These are phyloP conservation scores for Plasmopara muralis DNA, from an alignment of 352 stramenopile species.

Conservation along the genomic window DNA sequence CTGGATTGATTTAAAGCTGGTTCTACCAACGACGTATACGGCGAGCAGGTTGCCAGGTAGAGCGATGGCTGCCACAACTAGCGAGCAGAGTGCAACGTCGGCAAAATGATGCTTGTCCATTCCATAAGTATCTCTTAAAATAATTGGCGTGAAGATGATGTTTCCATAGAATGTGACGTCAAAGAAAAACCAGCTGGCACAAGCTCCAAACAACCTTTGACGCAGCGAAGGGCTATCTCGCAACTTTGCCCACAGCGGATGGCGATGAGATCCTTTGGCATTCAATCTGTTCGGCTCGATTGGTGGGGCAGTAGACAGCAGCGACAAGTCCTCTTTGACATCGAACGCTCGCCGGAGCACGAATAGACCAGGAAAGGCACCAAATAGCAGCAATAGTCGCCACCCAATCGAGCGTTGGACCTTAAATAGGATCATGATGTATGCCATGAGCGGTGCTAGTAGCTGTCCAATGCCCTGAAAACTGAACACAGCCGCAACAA, in stretches of 20 bases:
- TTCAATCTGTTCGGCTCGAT: conserved; percentile 14
- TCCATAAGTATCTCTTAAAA: conserved; percentile 63
- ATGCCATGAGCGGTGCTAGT: conserved; percentile 49
- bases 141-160: conserved; percentile 81
- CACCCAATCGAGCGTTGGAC: conserved; percentile 33
- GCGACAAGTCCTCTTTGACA: conserved; percentile 28
- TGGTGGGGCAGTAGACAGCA: conserved; percentile 9
- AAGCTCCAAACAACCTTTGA: conserved; percentile 66
- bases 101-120: conserved; percentile 50
- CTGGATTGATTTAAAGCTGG: conserved; percentile 78
- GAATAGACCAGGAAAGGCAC: conserved; percentile 51
- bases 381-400: conserved; percentile 46
- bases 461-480: conserved; percentile 62
- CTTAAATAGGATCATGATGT: conserved; percentile 42
- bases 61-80: conserved; percentile 63
- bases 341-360: conserved; percentile 49
- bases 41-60: conserved; percentile 68
- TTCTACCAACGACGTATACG: conserved; percentile 48
- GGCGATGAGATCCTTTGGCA: conserved; percentile 14
- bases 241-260: conserved; percentile 31
- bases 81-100: conserved; percentile 53
- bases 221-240: conserved; percentile 26
- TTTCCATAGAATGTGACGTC: conserved; percentile 90
- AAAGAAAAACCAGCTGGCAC: conserved; percentile 89
- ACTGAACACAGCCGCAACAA: conserved; percentile 57